phyloP scores from a whole-genome alignment of 73 alveolate genomes.

The Paramecium pentaurelia region DNA sequence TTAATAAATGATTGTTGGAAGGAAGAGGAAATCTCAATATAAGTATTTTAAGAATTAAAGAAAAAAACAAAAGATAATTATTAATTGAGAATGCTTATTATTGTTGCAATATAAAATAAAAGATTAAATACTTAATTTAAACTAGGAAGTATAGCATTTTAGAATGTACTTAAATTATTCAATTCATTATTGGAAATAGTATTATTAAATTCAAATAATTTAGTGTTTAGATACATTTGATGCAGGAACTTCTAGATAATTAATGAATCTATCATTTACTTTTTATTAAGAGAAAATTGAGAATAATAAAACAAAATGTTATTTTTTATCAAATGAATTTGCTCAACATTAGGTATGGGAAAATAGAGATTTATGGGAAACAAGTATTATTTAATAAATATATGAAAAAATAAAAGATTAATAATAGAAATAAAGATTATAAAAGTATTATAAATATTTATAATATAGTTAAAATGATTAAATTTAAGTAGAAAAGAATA shows the following conservation, averaged over 20 bases:
- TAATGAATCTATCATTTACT: slow-evolving; percentile 7
- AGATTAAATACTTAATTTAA: not conserved
- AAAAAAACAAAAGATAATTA: not conserved
- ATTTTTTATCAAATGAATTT: not conserved
- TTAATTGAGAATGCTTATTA: not conserved
- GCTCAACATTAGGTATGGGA: not conserved
- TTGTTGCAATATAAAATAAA: not conserved
- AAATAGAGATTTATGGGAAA: not conserved
- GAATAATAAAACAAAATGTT: not conserved
- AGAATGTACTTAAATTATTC: not conserved
- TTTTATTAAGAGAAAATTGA: not conserved
- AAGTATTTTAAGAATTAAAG: not conserved
- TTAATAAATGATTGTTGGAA: not conserved
- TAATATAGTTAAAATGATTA: not conserved
- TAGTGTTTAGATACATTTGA: slow-evolving; percentile 17
- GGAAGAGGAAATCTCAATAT: not conserved
- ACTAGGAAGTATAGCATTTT: not conserved
- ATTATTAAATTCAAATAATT: not conserved
- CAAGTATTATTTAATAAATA: not conserved
- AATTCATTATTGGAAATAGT: not conserved
- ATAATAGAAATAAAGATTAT: not conserved
- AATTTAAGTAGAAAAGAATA: not conserved
- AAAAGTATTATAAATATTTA: not conserved
- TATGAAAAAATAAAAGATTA: not conserved
- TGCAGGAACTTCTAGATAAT: slow-evolving; percentile 34